Evolutionary conservation across 345 rosid species (phyloP).

Genomic region (Eucalyptus fibrosa): DNA sequence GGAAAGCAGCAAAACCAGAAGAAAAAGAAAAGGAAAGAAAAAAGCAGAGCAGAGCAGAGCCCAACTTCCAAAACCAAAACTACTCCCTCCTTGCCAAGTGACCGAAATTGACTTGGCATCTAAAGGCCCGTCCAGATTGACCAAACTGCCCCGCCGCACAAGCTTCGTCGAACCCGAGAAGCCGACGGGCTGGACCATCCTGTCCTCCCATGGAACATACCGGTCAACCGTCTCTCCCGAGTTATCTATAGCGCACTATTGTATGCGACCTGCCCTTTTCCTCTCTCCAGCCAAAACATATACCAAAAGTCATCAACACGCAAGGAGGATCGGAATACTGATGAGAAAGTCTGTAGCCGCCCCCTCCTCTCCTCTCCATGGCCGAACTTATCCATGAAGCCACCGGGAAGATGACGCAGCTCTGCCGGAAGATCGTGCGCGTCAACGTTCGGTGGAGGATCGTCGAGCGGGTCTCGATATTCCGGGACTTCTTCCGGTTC

Average conservation of each 20-base stretch:
- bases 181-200: slow-evolving; percentile 36
- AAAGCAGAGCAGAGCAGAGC: neutral
- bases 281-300: neutral
- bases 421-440: slow-evolving; percentile 39
- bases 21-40: neutral
- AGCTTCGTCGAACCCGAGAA: slow-evolving; percentile 6
- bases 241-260: neutral
- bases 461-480: slow-evolving; percentile 37
- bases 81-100: neutral
- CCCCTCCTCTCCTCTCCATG: neutral
- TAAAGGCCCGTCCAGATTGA: neutral
- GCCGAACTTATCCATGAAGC: slow-evolving; percentile 13
- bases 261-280: neutral
- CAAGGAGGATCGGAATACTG: neutral
- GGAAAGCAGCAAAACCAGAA: neutral
- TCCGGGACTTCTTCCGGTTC: slow-evolving; percentile 50
- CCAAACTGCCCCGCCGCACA: neutral
- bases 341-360: neutral
- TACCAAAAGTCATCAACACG: neutral
- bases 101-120: neutral
- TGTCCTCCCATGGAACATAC: neutral
- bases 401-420: slow-evolving; percentile 36
- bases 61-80: neutral
- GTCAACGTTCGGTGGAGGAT: slow-evolving; percentile 45
- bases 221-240: slow-evolving; percentile 27